A percentile compares a stretch with the other conserved stretches of the same genome.
Evolutionary conservation across 1,284 basidiomycete genomes (phyloP).

Genomic region (Microbotryum saponariae): DNA sequence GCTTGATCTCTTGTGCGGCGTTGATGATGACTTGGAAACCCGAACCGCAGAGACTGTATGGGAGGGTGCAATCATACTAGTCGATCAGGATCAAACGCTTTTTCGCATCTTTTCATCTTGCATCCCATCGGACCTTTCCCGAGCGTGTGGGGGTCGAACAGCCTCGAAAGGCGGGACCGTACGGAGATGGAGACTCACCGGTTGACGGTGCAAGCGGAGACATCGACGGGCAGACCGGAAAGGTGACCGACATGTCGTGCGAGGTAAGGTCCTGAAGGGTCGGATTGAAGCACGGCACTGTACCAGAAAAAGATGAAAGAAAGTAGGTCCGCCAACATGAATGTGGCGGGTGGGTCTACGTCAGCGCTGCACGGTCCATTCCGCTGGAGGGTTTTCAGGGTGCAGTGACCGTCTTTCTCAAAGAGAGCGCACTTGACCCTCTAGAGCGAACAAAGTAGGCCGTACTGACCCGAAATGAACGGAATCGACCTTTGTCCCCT

Average conservation of each 20-base stretch:
- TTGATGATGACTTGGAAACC: conserved; percentile 93
- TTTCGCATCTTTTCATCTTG: background rate
- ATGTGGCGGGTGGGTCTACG: background rate
- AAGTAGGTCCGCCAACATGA: background rate
- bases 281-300: conserved; percentile 44
- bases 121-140: background rate
- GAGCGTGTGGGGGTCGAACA: background rate
- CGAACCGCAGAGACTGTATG: conserved; percentile 89
- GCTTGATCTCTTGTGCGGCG: conserved; percentile 79
- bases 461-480: conserved; percentile 46
- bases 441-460: background rate
- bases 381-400: too few species aligned
- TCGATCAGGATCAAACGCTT: background rate
- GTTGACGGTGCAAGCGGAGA: conserved; percentile 51
- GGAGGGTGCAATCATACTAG: background rate
- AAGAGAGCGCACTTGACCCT: background rate
- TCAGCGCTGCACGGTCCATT: background rate
- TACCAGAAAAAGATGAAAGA: background rate
- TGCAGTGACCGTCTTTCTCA: background rate
- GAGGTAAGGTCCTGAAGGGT: conserved; percentile 77
- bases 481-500: conserved; percentile 45
- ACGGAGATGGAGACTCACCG: conserved; percentile 36
- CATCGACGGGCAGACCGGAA: conserved; percentile 56
- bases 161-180: background rate
- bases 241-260: conserved; percentile 88